These are phyloP conservation scores for Exophiala dermatitidis DNA, from an alignment of 2,329 filamentous ascomycete genomes.

Conservation along the genomic window DNA sequence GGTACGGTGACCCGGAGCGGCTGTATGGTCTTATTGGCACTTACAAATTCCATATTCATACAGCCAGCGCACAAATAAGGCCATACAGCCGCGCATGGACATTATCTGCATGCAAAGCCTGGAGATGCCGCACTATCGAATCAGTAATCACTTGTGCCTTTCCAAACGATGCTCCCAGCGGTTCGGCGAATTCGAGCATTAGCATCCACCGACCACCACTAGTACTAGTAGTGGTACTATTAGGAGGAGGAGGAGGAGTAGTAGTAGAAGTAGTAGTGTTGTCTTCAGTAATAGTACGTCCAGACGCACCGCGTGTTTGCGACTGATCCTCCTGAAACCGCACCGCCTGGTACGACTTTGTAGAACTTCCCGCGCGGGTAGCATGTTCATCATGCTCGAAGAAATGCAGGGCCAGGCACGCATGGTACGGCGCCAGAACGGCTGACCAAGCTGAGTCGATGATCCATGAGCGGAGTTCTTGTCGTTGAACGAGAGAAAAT, in stretches of 20 bases:
- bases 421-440: slow-evolving; percentile 3
- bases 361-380: slow-evolving; percentile 8
- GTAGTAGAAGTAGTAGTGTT: no score
- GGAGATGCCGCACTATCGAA: slow-evolving; percentile 4
- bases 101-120: slow-evolving; percentile 3
- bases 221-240: not conserved
- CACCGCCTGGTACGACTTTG: slow-evolving; percentile 10
- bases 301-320: no score
- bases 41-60: no score
- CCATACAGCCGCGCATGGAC: slow-evolving; percentile 6
- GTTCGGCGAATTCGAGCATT: slow-evolving; percentile 11
- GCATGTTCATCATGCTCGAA: slow-evolving; percentile 5
- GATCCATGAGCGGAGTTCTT: slow-evolving; percentile 4
- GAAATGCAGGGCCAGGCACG: slow-evolving; percentile 4
- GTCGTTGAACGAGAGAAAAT: not conserved
- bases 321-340: no score
- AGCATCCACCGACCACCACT: slow-evolving; percentile 12
- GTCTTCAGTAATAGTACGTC: no score
- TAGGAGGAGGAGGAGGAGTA: no score
- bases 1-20: no score
- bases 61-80: slow-evolving; percentile 9
- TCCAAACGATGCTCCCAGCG: slow-evolving; percentile 10
- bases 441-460: slow-evolving; percentile 2
- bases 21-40: no score
- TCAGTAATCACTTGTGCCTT: slow-evolving; percentile 7